Base-by-base conservation (phyloP, 2,329 filamentous ascomycete species). In the Diplodia scrobiculata region DNA sequence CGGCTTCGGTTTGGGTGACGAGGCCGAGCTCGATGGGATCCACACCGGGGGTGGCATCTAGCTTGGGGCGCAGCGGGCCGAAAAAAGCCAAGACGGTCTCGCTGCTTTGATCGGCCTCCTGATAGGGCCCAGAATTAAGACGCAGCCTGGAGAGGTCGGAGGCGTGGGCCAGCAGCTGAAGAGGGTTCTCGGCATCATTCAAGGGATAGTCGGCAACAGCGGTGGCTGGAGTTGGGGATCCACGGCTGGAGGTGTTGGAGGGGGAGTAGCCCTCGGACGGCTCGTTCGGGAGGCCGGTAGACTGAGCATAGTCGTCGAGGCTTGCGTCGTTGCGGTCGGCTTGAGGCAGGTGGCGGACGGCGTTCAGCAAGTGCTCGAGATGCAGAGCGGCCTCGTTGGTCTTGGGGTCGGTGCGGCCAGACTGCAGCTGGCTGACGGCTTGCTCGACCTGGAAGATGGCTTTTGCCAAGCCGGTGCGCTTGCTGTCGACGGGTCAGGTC, bases 371-470 rank as follows among this genome's bases (percentile, higher is more conserved):
- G 13, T 59, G 36, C 34, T 60, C 52, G 9, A 66, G 53, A 17
- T 59, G 64, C 5, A 59, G 45, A 2, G 54, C 53, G 9, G 48
- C 53, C 2, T 59, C 45, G 25, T 45, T 53, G 48, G 53, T 66
- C 54, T 66, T 41, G 17, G 41, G 34, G 17, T 59, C 54, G n/a
- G 25, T 32, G 19, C 53, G 53, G 10, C 64, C 64, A 45, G 66
- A 59, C 64, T 66, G 53, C 47, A 59, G 32, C 19, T 59, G 64
- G n/a, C 25, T 14, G 34, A 77, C 72, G 9, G 88, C 89, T 74
- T 91, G 87, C 72, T 91, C 88, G 68, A 92, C 88, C 72, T 91
- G 89, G 72, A 86, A 87, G 21, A 92, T 83, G 2, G 89, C 89
- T 77, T 91, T 91, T 68, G 91, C 89, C 34, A 91, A 78, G 0